Base-by-base conservation (phyloP, 805 yeast genomes). In the Jamesozyma lodderae region DNA sequence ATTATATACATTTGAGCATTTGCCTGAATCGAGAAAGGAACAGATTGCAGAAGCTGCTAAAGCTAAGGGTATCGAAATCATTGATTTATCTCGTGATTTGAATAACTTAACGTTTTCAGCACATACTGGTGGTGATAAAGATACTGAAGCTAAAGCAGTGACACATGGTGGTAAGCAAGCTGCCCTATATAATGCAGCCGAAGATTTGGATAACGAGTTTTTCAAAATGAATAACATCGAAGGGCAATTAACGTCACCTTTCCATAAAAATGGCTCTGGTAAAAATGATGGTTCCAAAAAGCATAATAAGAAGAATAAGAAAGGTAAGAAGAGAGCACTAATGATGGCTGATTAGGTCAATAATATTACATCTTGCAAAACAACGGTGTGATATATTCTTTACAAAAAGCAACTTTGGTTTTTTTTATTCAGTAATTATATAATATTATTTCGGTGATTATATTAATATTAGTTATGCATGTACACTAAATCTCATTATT, bases 81-180 rank as follows among this genome's bases (percentile, higher is more conserved):
- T 86, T 42, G 81, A 83, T 48, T 66, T 87, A 33, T 67, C 86
- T 3, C 69, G 66, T 33, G 95, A 84, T 62, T 68, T 87, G 47
- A 67, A 76, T 28, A 75, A 73, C 45, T 68, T 87, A 52, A 81
- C 87, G 17, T 86, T 87, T 55, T 81, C 94, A 3, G 76, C 79
- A 48, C 95, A 86, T 56, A 68, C 80, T 37, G 79, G 76, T 35
- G 69, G 68, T 26, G 67, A 66, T 18, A 74, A 64, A 25, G 51
- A 52, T 13, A 52, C 52, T 8, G 62, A 63, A 33, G 72, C 79
- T 4, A 69, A 67, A 40, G 66, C 81, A 8, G 70, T 73, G 36
- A 75, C 72, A 41, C 80, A 82, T 51, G 90, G 92, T 64, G 92
- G 92, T 61, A 78, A 74, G 46, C 87, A 82, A 55, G 90, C 92